phyloP scores from a whole-genome alignment of 495 filamentous ascomycete species.

The Stereocaulon alpinum region DNA sequence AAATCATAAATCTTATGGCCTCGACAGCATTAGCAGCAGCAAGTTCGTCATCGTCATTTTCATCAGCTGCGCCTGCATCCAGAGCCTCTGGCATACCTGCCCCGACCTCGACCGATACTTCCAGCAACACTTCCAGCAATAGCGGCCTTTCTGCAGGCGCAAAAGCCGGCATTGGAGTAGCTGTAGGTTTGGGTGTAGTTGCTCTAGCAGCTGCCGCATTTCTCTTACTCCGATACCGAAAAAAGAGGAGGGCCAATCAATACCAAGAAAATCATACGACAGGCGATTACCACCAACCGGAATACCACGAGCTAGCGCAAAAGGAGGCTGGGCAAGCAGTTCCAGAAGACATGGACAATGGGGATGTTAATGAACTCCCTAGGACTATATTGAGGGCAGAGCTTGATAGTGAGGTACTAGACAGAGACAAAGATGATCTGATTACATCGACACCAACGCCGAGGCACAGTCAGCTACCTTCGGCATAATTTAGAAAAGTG shows the following conservation, averaged over 20 bases:
- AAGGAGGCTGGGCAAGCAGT: neutral
- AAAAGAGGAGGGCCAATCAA: neutral
- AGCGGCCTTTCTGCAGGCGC: slow-evolving; percentile 23
- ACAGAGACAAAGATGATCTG: neutral
- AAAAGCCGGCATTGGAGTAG: slow-evolving; percentile 27
- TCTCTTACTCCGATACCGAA: slow-evolving; percentile 5
- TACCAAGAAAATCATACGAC: neutral
- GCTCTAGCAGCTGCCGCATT: neutral
- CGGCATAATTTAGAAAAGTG: no score
- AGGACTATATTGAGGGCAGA: neutral
- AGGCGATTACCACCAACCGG: neutral
- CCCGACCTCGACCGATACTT: slow-evolving; percentile 5
- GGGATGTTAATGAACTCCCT: neutral
- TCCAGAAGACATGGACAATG: neutral
- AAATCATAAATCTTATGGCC: slow-evolving; percentile 11
- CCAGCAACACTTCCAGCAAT: neutral
- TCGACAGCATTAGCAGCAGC: neutral
- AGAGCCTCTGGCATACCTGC: slow-evolving; percentile 32
- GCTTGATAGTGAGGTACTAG: no score
- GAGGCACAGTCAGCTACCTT: no score
- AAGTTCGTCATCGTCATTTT: neutral
- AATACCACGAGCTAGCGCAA: neutral
- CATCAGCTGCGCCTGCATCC: slow-evolving; percentile 20
- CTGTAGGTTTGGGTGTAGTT: slow-evolving; percentile 6
- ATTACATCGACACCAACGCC: neutral